These are phyloP conservation scores for Stagonosporopsis tanaceti DNA, from an alignment of 2,329 filamentous ascomycete species.

Conservation along the genomic window DNA sequence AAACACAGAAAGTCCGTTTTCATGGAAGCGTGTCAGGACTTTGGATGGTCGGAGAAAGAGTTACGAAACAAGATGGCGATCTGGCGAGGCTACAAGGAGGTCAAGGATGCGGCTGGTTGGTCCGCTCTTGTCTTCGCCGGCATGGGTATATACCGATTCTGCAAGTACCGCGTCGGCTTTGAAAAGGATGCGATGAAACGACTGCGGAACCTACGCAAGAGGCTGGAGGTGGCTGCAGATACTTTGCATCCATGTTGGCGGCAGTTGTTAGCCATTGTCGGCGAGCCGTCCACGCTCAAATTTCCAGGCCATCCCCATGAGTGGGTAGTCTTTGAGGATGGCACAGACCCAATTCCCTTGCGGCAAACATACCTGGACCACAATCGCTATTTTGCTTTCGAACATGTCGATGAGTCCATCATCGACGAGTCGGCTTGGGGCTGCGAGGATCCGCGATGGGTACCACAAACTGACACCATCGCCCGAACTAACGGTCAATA, in stretches of 20 bases:
- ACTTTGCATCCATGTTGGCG: slow-evolving; percentile 63
- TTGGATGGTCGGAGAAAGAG: slow-evolving; percentile 66
- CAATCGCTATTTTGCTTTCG: slow-evolving; percentile 58
- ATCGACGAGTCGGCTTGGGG: slow-evolving; percentile 61
- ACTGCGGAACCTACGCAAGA: slow-evolving; percentile 54
- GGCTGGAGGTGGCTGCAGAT: slow-evolving; percentile 63
- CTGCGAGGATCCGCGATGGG: slow-evolving; percentile 59
- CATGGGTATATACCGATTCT: slow-evolving; percentile 66
- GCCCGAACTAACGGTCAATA: slow-evolving; percentile 41
- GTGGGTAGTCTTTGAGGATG: slow-evolving; percentile 59
- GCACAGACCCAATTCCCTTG: slow-evolving; percentile 55
- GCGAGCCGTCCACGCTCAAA: slow-evolving; percentile 50
- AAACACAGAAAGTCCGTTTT: slow-evolving; percentile 62
- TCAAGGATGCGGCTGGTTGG: slow-evolving; percentile 66
- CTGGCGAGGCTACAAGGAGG: slow-evolving; percentile 67
- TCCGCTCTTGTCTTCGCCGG: slow-evolving; percentile 64
- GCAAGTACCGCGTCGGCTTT: slow-evolving; percentile 66
- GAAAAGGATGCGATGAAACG: slow-evolving; percentile 59
- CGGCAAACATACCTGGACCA: slow-evolving; percentile 57
- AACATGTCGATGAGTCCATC: slow-evolving; percentile 60
- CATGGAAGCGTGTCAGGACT: slow-evolving; percentile 62
- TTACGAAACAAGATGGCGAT: slow-evolving; percentile 62
- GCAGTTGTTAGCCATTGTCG: slow-evolving; percentile 58
- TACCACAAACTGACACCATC: slow-evolving; percentile 38
- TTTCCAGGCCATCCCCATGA: slow-evolving; percentile 62